Base-by-base conservation (phyloP, 2,329 filamentous ascomycete species). In the Ophiostoma himal-ulmi region DNA sequence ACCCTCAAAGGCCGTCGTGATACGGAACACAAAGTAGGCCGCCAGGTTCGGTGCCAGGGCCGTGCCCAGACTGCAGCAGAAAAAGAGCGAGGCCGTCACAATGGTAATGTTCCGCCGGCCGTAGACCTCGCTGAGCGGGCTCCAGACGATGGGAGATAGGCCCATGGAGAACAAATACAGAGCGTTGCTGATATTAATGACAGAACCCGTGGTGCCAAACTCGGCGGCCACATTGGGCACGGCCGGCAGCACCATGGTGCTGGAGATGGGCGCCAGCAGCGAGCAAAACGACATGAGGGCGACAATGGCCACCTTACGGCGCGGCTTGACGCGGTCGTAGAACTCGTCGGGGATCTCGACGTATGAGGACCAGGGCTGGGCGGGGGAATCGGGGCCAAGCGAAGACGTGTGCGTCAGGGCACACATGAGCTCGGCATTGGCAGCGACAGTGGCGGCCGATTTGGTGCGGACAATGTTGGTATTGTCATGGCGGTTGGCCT, bases 121-220 rank as follows among this genome's bases (percentile, higher is more conserved):
- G 73, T 83, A 86, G 13, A 86, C 82, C 72, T 86, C 84, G 70
- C 86, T 87, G 60, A 91, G 79, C 0, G 89, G 89, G 0, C 89
- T 89, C 83, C 88, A 92, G 70, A 91, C 84, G 8, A 86, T 83
- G 0, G 89, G 85, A 2, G 82, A 83, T 5, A 91, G 74, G 0
- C 88, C 90, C 90, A 92, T 92, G 76, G 89, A 89, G 2, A 91
- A 78, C 80, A 92, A 83, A 75, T 91, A 92, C 14, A 91, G 76
- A 0, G 89, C 89, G 79, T 91, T 92, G 73, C 84, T 86, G 48
- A 90, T 78, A 76, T 91, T 89, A 76, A 92, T 87, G 68, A 91
- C 82, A 5, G 84, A 83, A 5, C 86, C 88, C 7, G 83, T 87
- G 5, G 86, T 89, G 54, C 81, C 72, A 75, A 83, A 90, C 4